These are phyloP conservation scores for Colletotrichum sidae DNA, from an alignment of 2,329 filamentous ascomycete genomes.

Conservation along the genomic window DNA sequence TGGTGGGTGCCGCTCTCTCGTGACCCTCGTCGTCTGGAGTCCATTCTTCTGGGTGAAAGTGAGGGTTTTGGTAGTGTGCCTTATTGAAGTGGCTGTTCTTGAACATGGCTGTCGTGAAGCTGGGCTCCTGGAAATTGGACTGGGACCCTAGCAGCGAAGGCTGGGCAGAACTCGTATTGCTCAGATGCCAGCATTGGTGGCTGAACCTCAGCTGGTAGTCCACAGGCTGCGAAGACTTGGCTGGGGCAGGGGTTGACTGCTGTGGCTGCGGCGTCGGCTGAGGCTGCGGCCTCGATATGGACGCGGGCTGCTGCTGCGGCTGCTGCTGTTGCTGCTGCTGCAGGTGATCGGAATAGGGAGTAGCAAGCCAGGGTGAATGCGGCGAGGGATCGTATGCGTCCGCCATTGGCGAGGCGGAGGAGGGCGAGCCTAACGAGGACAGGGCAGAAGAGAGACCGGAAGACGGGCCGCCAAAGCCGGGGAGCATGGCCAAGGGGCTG, in stretches of 20 bases:
- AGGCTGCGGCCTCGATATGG: slow-evolving; percentile 46
- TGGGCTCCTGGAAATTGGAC: slow-evolving; percentile 54
- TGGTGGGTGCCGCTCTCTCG: slow-evolving; percentile 22
- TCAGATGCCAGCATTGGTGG: slow-evolving; percentile 62
- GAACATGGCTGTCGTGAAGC: slow-evolving; percentile 68
- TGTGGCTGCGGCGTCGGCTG: slow-evolving; percentile 24
- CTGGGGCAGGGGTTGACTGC: slow-evolving; percentile 19
- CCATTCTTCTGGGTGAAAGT: slow-evolving; percentile 60
- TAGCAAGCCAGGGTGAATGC: slow-evolving; percentile 52
- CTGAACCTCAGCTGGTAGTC: slow-evolving; percentile 62
- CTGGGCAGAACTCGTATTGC: slow-evolving; percentile 45
- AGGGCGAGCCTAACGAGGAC: slow-evolving; percentile 48
- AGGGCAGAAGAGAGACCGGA: slow-evolving; percentile 48
- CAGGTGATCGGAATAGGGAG: slow-evolving; percentile 47
- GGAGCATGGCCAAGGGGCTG: slow-evolving; percentile 59
- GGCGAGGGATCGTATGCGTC: slow-evolving; percentile 46
- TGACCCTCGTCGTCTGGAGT: slow-evolving; percentile 51
- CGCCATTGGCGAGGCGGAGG: slow-evolving; percentile 40
- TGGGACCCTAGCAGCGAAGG: slow-evolving; percentile 40
- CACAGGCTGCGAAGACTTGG: slow-evolving; percentile 33
- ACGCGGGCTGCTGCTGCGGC: slow-evolving; percentile 39
- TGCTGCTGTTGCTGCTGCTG: slow-evolving; percentile 36
- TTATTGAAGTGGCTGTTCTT: slow-evolving; percentile 76
- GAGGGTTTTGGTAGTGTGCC: slow-evolving; percentile 74
- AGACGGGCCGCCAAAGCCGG: slow-evolving; percentile 51